Conservation (phyloP, 1,284 basidiomycete genomes). For the Ceratobasidium sp. region DNA sequence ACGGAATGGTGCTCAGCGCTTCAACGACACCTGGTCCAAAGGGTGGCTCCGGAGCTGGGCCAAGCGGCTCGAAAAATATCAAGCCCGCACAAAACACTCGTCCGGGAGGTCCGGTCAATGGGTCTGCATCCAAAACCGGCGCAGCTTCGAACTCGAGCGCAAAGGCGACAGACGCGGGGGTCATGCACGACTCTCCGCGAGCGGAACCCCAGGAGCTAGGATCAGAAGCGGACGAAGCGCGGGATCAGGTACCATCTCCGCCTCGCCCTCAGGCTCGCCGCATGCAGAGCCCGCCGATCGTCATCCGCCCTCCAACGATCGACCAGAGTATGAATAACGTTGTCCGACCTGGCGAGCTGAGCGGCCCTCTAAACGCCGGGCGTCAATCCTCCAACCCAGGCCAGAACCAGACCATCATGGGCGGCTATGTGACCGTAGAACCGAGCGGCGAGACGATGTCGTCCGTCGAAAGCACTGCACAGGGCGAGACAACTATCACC, state of each 20-base stretch:
- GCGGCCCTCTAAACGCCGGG: conserved; percentile 20
- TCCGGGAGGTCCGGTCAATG: neutral
- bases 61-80: neutral
- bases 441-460: conserved; percentile 49
- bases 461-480: conserved; percentile 56
- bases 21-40: neutral
- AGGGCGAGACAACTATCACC: conserved; percentile 42
- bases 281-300: conserved; percentile 37
- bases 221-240: conserved; percentile 21
- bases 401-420: conserved; percentile 56
- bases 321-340: conserved; percentile 34
- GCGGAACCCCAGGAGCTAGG: neutral
- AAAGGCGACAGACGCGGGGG: conserved; percentile 34
- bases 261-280: neutral
- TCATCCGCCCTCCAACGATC: conserved; percentile 35
- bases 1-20: conserved; percentile 10
- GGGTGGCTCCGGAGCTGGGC: conserved; percentile 14
- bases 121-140: neutral
- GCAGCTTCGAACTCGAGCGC: conserved; percentile 4
- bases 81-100: neutral
- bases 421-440: conserved; percentile 53
- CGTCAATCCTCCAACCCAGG: neutral
- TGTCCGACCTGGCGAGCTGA: neutral
- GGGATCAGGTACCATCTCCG: conserved; percentile 11
- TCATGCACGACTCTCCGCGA: conserved; percentile 24